These are phyloP conservation scores for Candida pseudofarinosa DNA, from an alignment of 805 yeast genomes.

Conservation along the genomic window DNA sequence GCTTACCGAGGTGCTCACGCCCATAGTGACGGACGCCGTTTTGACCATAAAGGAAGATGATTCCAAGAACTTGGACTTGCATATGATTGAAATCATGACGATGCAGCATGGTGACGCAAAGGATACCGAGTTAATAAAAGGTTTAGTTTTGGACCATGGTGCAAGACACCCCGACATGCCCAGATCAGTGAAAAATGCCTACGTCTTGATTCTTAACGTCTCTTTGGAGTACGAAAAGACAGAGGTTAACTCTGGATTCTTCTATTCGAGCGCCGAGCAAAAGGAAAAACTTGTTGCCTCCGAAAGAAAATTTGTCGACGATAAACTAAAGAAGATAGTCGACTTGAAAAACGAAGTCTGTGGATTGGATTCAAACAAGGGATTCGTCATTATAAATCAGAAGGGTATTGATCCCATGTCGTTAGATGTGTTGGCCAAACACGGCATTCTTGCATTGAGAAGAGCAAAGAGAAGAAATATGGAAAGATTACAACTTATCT, in stretches of 20 bases:
- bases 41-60: constrained; percentile 58
- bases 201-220: constrained; percentile 83
- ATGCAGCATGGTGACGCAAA: constrained; percentile 91
- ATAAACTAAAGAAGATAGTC: constrained; percentile 82
- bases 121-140: constrained; percentile 79
- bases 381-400: constrained; percentile 93
- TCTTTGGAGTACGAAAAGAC: constrained; percentile 96
- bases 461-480: constrained; percentile 98
- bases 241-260: constrained; percentile 94
- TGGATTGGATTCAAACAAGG: constrained; percentile 62
- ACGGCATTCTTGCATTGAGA: constrained; percentile 89
- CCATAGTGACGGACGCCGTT: constrained; percentile 96
- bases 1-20: constrained; percentile 76
- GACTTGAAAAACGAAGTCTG: constrained; percentile 93
- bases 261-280: constrained; percentile 92
- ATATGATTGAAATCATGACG: constrained; percentile 97
- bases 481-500: constrained; percentile 94
- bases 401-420: constrained; percentile 99
- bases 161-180: constrained; percentile 99
- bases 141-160: constrained; percentile 95
- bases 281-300: constrained; percentile 90
- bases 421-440: constrained; percentile 86
- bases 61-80: constrained; percentile 65
- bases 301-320: constrained; percentile 93
- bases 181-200: constrained; percentile 74